phyloP scores from a whole-genome alignment of 148 eudicot genomes.

The Pharnaceum exiguum region DNA sequence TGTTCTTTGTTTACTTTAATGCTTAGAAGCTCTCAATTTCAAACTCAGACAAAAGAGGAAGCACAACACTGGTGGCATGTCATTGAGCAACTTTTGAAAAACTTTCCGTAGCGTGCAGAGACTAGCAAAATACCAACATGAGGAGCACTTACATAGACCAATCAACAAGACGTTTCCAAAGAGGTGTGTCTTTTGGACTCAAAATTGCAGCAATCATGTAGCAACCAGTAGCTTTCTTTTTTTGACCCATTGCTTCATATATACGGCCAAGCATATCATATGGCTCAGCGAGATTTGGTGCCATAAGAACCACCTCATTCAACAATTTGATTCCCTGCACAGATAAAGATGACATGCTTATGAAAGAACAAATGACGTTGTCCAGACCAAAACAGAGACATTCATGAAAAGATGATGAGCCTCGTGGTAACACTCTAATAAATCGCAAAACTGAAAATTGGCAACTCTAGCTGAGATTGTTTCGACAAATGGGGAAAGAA shows the following conservation, averaged over 20 bases:
- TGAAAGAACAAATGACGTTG: background rate
- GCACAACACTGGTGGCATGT: too few relatives aligned
- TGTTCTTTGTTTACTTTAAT: too few relatives aligned
- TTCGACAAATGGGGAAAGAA: too few relatives aligned
- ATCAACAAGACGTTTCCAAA: constrained; percentile 66
- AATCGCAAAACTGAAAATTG: too few relatives aligned
- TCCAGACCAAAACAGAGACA: constrained; percentile 3
- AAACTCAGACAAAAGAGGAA: too few relatives aligned
- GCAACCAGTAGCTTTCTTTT: constrained; percentile 52
- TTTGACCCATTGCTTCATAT: constrained; percentile 48
- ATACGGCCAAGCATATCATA: constrained; percentile 75
- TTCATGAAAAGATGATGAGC: background rate
- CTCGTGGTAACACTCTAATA: background rate
- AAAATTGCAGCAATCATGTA: constrained; percentile 80
- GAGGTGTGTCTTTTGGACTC: constrained; percentile 60
- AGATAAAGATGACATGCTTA: constrained; percentile 3
- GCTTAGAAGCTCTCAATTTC: too few relatives aligned
- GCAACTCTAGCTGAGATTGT: too few relatives aligned
- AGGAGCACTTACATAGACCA: constrained; percentile 64
- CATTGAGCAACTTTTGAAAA: too few relatives aligned
- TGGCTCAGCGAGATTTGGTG: constrained; percentile 76
- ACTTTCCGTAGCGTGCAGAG: background rate
- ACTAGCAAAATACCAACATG: background rate
- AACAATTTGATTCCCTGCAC: constrained; percentile 59
- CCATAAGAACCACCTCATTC: constrained; percentile 62